Conservation (phyloP, 192 early-diverging fungal species). For the Backusella tuberculispora region DNA sequence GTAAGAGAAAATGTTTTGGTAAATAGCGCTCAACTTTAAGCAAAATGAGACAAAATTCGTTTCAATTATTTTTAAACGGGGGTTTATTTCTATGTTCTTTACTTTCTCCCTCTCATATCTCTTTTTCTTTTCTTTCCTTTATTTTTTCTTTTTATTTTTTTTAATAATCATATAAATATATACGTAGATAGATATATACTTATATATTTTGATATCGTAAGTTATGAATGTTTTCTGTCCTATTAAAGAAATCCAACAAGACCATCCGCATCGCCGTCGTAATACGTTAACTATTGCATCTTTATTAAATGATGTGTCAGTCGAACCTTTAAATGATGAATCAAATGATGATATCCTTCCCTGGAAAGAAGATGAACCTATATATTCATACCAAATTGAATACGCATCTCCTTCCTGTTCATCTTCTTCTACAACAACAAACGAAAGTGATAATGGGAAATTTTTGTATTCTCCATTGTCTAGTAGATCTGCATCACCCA, state of each 20-base stretch:
- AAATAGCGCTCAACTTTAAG: slow-evolving; percentile 13
- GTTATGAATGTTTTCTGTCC: neutral
- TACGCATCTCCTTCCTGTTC: neutral
- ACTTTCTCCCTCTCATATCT: neutral
- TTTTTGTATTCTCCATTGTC: neutral
- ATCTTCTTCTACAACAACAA: neutral
- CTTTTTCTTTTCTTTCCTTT: neutral
- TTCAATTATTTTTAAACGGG: neutral
- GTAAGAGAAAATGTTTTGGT: neutral
- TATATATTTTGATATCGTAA: too few relatives aligned
- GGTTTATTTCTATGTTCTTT: neutral
- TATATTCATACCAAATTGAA: neutral
- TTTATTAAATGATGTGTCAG: slow-evolving; percentile 3
- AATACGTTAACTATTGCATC: neutral
- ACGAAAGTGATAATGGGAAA: neutral
- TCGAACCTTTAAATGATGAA: neutral
- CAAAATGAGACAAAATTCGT: slow-evolving; percentile 8
- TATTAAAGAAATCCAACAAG: slow-evolving; percentile 5
- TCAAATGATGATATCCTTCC: neutral
- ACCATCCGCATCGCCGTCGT: neutral
- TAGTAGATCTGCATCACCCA: neutral
- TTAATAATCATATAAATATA: too few relatives aligned
- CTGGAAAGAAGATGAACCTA: neutral
- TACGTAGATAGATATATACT: too few relatives aligned
- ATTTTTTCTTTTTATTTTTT: neutral